Base-by-base conservation (phyloP, 106 monocot genomes). In the Triglochin maritima region DNA sequence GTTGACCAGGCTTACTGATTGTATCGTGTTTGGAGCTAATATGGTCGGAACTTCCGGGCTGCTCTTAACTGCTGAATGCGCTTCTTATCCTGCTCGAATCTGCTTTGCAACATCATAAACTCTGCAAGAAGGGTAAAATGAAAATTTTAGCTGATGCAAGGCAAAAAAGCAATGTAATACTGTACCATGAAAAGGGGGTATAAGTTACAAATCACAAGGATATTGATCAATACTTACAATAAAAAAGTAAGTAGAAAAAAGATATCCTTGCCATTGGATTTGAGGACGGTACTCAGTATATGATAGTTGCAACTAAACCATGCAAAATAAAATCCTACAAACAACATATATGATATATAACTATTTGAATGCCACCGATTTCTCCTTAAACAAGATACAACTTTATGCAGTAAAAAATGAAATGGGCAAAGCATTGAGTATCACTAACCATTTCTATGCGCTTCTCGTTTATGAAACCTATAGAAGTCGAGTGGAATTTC, bases 381-480 rank as follows among this genome's bases (percentile, higher is more conserved):
- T 29, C 29, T 29, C 29, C 29, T 29, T 29, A 29, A 29, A 29
- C 29, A 29, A 29, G 29, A 29, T 0, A 29, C 29, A 29, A 29
- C 29, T 29, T 29, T 29, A 29, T 29, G 29, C 29, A 29, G 29
- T 0, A 29, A 29, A 29, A 29, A 29, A 29, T 29, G 0, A 29
- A 29, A 29, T 29, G 29, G 29, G 29, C 29, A 29, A 29, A 29
- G 29, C 9, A 13, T 9, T 43, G 46, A 29, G 46, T 62, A 44
- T 16, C 62, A 45, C 68, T 56, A 70, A 96, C 95, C 95, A 72
- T 76, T 96, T 60, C 83, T 74, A 15, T 74, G 79, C 4, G 87
- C 90, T 74, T 96, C 90, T 55, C 81, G 75, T 62, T 66, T 90
- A 48, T 91, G 85, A 69, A 87, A 88, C 63, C 85, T 77, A 76